phyloP scores from a whole-genome alignment of 169 alveolate species.

The Plasmodium vivax region DNA sequence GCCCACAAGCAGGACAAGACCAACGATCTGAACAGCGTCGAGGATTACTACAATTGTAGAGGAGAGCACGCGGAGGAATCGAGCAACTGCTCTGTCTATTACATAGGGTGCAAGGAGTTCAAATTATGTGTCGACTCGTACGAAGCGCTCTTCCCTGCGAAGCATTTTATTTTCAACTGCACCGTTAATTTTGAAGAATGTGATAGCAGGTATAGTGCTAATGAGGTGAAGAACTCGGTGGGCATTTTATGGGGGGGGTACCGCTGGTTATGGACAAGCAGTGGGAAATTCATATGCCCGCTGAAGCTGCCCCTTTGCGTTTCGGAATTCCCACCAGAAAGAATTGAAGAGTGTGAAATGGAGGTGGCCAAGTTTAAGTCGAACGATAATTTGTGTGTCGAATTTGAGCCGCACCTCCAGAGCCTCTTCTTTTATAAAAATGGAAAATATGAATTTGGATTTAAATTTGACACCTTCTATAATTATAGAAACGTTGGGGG shows the following conservation, averaged over 20 bases:
- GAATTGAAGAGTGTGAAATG: constrained; percentile 66
- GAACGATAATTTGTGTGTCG: constrained; percentile 81
- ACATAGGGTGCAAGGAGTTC: constrained; percentile 72
- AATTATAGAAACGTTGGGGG: constrained; percentile 41
- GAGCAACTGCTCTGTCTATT: constrained; percentile 41
- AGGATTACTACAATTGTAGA: not conserved
- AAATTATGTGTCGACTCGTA: constrained; percentile 52
- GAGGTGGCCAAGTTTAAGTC: constrained; percentile 57
- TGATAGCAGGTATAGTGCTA: not conserved
- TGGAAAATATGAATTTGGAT: constrained; percentile 81
- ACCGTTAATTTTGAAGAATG: constrained; percentile 63
- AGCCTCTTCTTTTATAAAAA: constrained; percentile 85
- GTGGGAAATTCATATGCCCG: constrained; percentile 83
- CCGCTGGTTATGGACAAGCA: constrained; percentile 85
- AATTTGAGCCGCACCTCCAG: constrained; percentile 86
- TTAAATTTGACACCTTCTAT: constrained; percentile 87
- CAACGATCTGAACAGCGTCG: not conserved
- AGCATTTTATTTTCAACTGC: constrained; percentile 77
- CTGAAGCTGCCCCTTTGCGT: constrained; percentile 78
- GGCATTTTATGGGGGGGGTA: constrained; percentile 82
- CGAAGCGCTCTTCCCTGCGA: constrained; percentile 61
- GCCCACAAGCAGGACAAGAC: not conserved
- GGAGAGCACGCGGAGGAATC: not conserved
- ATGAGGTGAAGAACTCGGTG: constrained; percentile 39
- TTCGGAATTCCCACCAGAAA: constrained; percentile 59